These are phyloP conservation scores for Russula emetica DNA, from an alignment of 768 basidiomycete genomes.

Conservation along the genomic window DNA sequence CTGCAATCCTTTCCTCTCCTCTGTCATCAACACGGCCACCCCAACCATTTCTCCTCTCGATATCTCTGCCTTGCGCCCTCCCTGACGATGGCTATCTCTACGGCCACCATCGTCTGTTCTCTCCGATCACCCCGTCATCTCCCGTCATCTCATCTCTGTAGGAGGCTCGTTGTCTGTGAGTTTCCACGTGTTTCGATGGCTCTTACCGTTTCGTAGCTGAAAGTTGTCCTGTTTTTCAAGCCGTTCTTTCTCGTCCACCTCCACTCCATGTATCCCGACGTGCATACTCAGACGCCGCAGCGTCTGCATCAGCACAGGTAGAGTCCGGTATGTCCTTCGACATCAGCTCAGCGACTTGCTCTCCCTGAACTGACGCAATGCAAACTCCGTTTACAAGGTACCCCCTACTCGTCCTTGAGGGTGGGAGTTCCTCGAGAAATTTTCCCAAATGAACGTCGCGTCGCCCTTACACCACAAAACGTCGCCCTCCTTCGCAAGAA, in stretches of 20 bases:
- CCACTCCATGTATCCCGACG: constrained; percentile 15
- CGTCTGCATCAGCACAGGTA: constrained; percentile 10
- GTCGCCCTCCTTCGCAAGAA: constrained; percentile 73
- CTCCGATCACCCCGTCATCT: constrained; percentile 6
- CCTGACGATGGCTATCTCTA: constrained; percentile 22
- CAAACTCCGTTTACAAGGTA: constrained; percentile 35
- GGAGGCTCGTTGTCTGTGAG: constrained; percentile 2
- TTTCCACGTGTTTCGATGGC: neutral
- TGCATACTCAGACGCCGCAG: constrained; percentile 4
- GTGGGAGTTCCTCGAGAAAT: constrained; percentile 76
- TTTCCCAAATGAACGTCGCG: constrained; percentile 74
- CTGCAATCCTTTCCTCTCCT: neutral
- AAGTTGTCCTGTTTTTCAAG: neutral
- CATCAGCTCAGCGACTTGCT: neutral
- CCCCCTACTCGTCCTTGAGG: constrained; percentile 65
- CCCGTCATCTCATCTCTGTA: constrained; percentile 10
- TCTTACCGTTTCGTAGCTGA: neutral
- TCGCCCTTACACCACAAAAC: constrained; percentile 79
- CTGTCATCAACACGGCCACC: constrained; percentile 13
- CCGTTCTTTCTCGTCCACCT: constrained; percentile 1
- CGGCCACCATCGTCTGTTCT: constrained; percentile 15
- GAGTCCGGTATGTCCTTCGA: constrained; percentile 19
- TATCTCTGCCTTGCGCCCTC: constrained; percentile 5
- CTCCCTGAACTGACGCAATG: constrained; percentile 1
- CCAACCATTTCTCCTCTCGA: neutral